Conservation (phyloP, 2,329 filamentous ascomycete species). For the Tolypocladium inflatum region DNA sequence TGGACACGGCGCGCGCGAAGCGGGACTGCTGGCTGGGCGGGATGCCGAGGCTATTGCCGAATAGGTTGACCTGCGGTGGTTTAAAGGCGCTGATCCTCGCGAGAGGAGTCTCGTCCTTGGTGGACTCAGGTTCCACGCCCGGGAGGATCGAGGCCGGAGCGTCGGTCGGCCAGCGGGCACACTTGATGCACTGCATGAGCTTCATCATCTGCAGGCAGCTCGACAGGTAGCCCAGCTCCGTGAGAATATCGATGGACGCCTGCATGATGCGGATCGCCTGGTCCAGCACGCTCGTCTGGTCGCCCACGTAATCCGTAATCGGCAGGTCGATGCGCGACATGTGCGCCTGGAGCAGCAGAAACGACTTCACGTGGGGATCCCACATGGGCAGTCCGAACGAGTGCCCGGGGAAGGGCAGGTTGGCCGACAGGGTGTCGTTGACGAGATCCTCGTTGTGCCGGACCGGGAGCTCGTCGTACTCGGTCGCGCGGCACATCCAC, state of each 20-base stretch:
- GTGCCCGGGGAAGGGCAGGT: constrained; percentile 55
- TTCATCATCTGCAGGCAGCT: constrained; percentile 74
- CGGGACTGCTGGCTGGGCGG: constrained; percentile 30
- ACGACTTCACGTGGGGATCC: constrained; percentile 97
- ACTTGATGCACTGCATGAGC: constrained; percentile 86
- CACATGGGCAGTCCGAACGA: constrained; percentile 78
- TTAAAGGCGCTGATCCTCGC: constrained; percentile 29
- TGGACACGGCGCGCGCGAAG: constrained; percentile 49
- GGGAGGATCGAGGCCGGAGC: constrained; percentile 72
- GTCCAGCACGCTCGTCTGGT: constrained; percentile 82
- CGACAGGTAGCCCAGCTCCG: constrained; percentile 75
- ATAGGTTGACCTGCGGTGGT: constrained; percentile 25
- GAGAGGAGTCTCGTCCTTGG: constrained; percentile 32
- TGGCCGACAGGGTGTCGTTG: constrained; percentile 79
- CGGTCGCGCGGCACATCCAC: constrained; percentile 89
- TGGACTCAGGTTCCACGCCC: constrained; percentile 43
- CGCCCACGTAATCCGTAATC: constrained; percentile 94
- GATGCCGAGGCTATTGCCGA: constrained; percentile 44
- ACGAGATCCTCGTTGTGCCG: constrained; percentile 98
- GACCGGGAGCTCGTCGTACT: constrained; percentile 96
- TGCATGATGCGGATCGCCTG: constrained; percentile 96
- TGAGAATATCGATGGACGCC: constrained; percentile 85
- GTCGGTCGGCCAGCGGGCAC: constrained; percentile 81
- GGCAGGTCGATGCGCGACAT: constrained; percentile 89
- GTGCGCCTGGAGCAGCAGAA: constrained; percentile 86